Percentiles rank a stretch among this genome's conserved stretches.
Evolutionary conservation across 371 early-diverging fungal species (phyloP).

Genomic region (Actinomortierella ambigua): DNA sequence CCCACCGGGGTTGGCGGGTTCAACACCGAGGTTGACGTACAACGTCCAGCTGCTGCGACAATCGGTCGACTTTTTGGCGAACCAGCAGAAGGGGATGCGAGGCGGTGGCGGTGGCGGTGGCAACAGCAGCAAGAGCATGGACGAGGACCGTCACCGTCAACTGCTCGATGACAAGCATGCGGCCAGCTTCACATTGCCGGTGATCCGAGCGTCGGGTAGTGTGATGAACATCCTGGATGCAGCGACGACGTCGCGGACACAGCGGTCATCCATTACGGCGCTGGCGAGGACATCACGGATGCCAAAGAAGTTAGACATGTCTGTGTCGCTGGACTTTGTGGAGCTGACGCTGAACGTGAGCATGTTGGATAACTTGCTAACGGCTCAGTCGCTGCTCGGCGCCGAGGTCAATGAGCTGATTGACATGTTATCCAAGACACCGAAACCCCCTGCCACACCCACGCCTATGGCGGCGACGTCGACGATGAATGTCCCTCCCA

Average conservation of each 20-base stretch:
- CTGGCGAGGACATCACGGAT: constrained; percentile 29
- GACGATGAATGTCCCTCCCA: not conserved
- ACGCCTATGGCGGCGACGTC: constrained; percentile 14
- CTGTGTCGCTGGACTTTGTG: constrained; percentile 68
- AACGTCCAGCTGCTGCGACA: constrained; percentile 62
- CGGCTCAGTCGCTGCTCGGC: constrained; percentile 78
- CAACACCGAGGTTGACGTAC: constrained; percentile 50
- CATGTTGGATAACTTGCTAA: constrained; percentile 78
- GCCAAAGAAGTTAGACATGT: constrained; percentile 54
- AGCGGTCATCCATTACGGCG: constrained; percentile 29
- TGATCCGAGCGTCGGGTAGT: constrained; percentile 64
- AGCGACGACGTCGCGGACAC: constrained; percentile 15
- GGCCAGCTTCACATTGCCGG: constrained; percentile 61
- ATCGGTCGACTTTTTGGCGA: constrained; percentile 58
- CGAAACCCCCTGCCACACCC: constrained; percentile 11
- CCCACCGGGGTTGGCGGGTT: constrained; percentile 43
- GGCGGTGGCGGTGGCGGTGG: constrained; percentile 5
- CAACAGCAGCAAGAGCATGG: constrained; percentile 12
- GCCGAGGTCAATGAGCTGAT: constrained; percentile 80
- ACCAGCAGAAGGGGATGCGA: constrained; percentile 22
- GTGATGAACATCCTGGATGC: constrained; percentile 45
- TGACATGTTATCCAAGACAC: constrained; percentile 65
- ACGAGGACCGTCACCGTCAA: constrained; percentile 15
- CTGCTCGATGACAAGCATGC: constrained; percentile 46
- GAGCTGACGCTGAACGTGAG: constrained; percentile 70